Conservation (phyloP, 1,139 yeast species). For the Hanseniaspora sp. region DNA sequence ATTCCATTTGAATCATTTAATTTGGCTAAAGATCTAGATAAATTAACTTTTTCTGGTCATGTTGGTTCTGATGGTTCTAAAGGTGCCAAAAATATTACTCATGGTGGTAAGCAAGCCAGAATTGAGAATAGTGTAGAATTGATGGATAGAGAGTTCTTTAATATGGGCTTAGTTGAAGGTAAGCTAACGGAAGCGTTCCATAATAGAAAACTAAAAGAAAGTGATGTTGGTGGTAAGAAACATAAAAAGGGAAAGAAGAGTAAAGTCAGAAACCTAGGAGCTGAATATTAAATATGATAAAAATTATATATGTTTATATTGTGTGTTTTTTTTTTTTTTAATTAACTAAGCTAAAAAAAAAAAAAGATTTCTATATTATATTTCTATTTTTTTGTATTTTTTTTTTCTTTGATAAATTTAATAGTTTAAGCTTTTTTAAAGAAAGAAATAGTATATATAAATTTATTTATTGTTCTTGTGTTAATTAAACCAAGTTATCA, state of each 20-base stretch:
- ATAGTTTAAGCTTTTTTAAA: no score
- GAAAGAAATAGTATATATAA: no score
- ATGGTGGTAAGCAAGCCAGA: constrained; percentile 76
- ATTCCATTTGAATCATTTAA: constrained; percentile 43
- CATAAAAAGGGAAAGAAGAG: constrained; percentile 68
- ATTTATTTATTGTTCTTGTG: no score
- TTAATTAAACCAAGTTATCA: constrained; percentile 3
- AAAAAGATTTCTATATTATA: no score
- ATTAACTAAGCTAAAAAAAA: background rate
- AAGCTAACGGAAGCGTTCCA: constrained; percentile 65
- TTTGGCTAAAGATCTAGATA: constrained; percentile 56
- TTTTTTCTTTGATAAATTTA: no score
- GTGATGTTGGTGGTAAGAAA: constrained; percentile 41
- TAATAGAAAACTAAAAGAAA: constrained; percentile 32
- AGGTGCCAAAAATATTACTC: constrained; percentile 38
- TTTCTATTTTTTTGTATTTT: no score
- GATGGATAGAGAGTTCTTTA: constrained; percentile 74
- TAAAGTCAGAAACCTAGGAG: constrained; percentile 13
- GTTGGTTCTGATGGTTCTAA: constrained; percentile 39
- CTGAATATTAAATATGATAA: background rate
- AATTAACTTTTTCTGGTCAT: constrained; percentile 71
- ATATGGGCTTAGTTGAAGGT: constrained; percentile 53
- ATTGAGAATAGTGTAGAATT: constrained; percentile 67
- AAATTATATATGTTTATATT: background rate
- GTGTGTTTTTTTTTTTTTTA: background rate